Evolutionary conservation across 345 rosid genomes (phyloP).

Genomic region (Punica granatum): DNA sequence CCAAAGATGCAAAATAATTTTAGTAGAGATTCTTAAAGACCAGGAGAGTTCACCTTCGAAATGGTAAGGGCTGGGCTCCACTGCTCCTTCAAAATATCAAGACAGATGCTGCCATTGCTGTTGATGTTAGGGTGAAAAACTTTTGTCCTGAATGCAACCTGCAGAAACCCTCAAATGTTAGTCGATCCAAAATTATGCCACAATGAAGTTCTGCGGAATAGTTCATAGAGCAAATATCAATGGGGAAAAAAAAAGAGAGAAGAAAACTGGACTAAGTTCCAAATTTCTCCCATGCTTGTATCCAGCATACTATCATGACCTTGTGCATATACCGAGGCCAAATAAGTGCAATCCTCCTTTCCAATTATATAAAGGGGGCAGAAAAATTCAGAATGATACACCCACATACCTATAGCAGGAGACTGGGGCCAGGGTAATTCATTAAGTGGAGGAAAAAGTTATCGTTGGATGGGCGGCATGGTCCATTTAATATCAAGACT

Average conservation of each 20-base stretch:
- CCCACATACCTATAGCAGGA: background rate
- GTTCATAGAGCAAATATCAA: too few relatives aligned
- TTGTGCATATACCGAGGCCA: too few relatives aligned
- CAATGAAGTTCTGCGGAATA: too few relatives aligned
- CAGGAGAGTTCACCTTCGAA: slow-evolving; percentile 29
- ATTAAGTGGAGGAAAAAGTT: background rate
- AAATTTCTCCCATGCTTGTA: too few relatives aligned
- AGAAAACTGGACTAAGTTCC: too few relatives aligned
- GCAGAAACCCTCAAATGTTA: slow-evolving; percentile 5
- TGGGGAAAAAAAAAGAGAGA: too few relatives aligned
- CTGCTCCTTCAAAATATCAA: slow-evolving; percentile 52
- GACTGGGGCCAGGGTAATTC: background rate
- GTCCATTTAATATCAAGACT: background rate
- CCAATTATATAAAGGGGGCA: background rate
- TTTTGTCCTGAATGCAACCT: slow-evolving; percentile 42
- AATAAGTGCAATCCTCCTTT: background rate
- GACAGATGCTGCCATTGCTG: slow-evolving; percentile 58
- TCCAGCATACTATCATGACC: too few relatives aligned
- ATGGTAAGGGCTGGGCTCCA: slow-evolving; percentile 62
- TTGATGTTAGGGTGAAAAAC: slow-evolving; percentile 58
- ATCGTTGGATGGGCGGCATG: background rate
- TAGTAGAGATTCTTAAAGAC: too few relatives aligned
- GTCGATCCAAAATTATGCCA: background rate
- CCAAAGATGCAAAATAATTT: background rate
- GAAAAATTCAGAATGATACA: background rate